Conservation (phyloP, 495 filamentous ascomycete genomes). For the Neurospora cerealis region DNA sequence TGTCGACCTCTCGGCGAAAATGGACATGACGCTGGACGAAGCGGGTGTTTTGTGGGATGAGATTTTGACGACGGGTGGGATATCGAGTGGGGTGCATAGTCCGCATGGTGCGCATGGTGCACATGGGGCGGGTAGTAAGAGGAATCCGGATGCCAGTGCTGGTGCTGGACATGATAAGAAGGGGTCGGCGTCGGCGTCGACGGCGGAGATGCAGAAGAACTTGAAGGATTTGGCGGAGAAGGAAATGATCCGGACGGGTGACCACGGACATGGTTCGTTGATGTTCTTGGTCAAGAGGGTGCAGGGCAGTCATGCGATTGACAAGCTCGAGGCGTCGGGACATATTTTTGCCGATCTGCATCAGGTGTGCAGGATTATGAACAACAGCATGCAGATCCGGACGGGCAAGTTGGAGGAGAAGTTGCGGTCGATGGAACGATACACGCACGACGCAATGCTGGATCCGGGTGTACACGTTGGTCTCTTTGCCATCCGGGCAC, state of each 20-base stretch:
- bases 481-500: conserved; percentile 63
- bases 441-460: conserved; percentile 42
- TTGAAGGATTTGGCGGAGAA: conserved; percentile 17
- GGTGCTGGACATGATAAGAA: not conserved
- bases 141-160: not conserved
- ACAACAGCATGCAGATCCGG: conserved; percentile 61
- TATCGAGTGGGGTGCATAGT: not conserved
- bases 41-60: conserved; percentile 72
- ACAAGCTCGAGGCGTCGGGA: conserved; percentile 57
- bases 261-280: conserved; percentile 56
- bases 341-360: conserved; percentile 63
- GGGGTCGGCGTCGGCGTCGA: not conserved
- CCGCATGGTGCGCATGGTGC: conserved; percentile 1
- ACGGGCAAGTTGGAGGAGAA: conserved; percentile 41
- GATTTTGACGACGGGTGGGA: conserved; percentile 54
- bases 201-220: not conserved
- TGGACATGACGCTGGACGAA: conserved; percentile 51
- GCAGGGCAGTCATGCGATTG: conserved; percentile 41
- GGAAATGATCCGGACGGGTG: conserved; percentile 18
- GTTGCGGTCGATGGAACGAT: conserved; percentile 52
- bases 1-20: conserved; percentile 53
- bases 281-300: conserved; percentile 71
- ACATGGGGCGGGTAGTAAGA: not conserved
- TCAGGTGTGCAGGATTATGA: conserved; percentile 58
- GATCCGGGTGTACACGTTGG: conserved; percentile 64